Percentiles rank a stretch among this genome's conserved stretches.
These are phyloP conservation scores for Castanospermum australe DNA, from an alignment of 306 rosid species.

Conservation along the genomic window DNA sequence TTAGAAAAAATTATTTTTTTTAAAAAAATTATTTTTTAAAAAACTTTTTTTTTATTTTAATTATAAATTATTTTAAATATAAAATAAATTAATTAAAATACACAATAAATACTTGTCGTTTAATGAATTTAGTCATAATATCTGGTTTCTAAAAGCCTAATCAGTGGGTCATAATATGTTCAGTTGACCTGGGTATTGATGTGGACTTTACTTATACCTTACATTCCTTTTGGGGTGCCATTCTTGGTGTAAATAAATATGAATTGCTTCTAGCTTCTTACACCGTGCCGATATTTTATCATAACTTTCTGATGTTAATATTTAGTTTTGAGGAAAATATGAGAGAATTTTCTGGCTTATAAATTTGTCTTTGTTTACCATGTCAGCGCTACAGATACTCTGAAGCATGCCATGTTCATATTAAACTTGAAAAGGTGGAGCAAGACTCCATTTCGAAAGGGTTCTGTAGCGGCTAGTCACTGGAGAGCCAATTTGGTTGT, in stretches of 20 bases:
- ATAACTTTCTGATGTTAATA: not conserved
- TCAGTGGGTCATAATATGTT: not conserved
- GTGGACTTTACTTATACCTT: too few species aligned
- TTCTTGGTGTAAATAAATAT: slow-evolving; percentile 5
- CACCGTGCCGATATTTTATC: not conserved
- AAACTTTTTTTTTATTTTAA: too few species aligned
- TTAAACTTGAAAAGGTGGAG: slow-evolving; percentile 64
- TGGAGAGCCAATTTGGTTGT: slow-evolving; percentile 85
- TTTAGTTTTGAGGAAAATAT: not conserved
- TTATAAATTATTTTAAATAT: too few species aligned
- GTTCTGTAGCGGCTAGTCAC: slow-evolving; percentile 47
- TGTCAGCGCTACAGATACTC: slow-evolving; percentile 85
- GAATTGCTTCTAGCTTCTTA: too few species aligned
- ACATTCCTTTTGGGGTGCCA: not conserved
- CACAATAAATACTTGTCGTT: too few species aligned
- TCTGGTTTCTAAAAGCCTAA: not conserved
- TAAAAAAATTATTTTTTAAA: too few species aligned
- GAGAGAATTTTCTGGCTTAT: slow-evolving; percentile 16
- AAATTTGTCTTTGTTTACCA: slow-evolving; percentile 32
- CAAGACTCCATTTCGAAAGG: slow-evolving; percentile 56
- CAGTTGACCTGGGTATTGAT: not conserved
- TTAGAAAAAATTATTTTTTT: too few species aligned
- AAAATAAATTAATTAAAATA: too few species aligned
- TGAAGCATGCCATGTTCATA: slow-evolving; percentile 85
- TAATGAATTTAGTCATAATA: too few species aligned